Evolutionary conservation across 352 stramenopile species (phyloP).

Genomic region (Phytopythium sindhum): DNA sequence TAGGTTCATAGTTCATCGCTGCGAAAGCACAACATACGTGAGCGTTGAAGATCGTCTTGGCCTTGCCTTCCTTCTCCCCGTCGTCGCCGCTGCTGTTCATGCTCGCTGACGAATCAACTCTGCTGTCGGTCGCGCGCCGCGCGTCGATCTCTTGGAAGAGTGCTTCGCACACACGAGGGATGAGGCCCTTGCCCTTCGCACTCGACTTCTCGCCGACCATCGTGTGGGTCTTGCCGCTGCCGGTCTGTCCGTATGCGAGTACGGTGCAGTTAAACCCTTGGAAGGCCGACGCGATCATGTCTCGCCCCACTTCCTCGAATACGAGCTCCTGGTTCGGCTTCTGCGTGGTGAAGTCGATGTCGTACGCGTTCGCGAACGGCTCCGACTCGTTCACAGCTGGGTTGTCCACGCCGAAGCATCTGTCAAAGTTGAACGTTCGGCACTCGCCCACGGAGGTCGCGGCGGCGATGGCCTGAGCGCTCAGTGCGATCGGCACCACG

Average conservation of each 20-base stretch:
- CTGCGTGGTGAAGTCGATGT: conserved; percentile 37
- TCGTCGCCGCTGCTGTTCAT: conserved; percentile 10
- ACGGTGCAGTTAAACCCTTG: conserved; percentile 84
- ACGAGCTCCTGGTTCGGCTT: conserved; percentile 66
- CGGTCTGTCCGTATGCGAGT: conserved; percentile 79
- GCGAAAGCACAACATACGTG: conserved; percentile 15
- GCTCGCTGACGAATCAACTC: not conserved
- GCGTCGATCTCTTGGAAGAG: conserved; percentile 68
- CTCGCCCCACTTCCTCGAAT: conserved; percentile 71
- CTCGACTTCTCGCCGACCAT: conserved; percentile 75
- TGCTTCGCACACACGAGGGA: conserved; percentile 75
- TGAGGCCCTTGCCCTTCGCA: conserved; percentile 55
- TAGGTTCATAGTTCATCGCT: not conserved
- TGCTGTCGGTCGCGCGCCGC: conserved; percentile 22
- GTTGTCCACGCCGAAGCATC: conserved; percentile 59
- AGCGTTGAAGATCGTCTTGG: conserved; percentile 42
- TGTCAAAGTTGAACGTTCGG: conserved; percentile 75
- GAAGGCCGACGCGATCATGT: conserved; percentile 71
- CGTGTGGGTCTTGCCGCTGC: conserved; percentile 80
- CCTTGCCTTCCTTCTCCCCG: conserved; percentile 11
- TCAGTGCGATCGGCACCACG: conserved; percentile 27
- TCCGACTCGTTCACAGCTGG: conserved; percentile 19
- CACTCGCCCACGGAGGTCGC: conserved; percentile 45
- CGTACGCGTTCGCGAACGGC: conserved; percentile 33
- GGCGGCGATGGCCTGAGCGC: conserved; percentile 21